Base-by-base conservation (phyloP, 768 basidiomycete species). In the Boletus subcaerulescens region DNA sequence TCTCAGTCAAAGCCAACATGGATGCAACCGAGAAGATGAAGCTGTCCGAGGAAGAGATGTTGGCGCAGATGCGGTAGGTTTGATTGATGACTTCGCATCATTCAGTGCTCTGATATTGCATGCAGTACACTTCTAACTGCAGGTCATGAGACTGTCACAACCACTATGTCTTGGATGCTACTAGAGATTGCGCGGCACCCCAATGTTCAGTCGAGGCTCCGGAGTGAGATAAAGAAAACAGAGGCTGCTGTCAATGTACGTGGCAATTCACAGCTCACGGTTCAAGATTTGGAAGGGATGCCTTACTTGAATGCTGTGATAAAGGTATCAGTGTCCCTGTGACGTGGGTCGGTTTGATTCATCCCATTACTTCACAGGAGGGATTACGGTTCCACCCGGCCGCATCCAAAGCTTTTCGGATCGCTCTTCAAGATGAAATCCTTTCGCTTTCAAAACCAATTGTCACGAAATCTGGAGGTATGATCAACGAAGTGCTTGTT, bases 121-220 rank as follows among this genome's bases (percentile, higher is more conserved):
- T 14, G 13, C 15, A 77, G 77, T 20, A 78, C 75, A 24, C 73
- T 79, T n/a, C 64, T 79, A 6, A 61, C 80, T 6, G 75, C 76
- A 47, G 77, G 75, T 3, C 79, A 87, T 65, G 86, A 87, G 65
- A 85, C 83, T 4, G 83, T 79, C 33, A 75, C 83, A 3, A 81
- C 76, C 32, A 74, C 77, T 2, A 55, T 82, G 18, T 71, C 76
- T 49, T 90, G 83, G 83, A 76, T 79, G 6, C 67, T 89, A 3
- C 73, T 84, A 47, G 82, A 85, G 61, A 74, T 91, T 9, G 77
- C 83, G 1, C 76, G 73, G 33, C 69, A 83, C 57, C 83, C 79
- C 0, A 73, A 80, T 17, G 67, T 82, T 12, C 88, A 90, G 62
- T 69, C 68, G 3, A 77, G 74, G 51, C 79, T 91, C 14, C 80